Conservation (phyloP, 75 land plant species). For the Selaginella tamariscina region DNA sequence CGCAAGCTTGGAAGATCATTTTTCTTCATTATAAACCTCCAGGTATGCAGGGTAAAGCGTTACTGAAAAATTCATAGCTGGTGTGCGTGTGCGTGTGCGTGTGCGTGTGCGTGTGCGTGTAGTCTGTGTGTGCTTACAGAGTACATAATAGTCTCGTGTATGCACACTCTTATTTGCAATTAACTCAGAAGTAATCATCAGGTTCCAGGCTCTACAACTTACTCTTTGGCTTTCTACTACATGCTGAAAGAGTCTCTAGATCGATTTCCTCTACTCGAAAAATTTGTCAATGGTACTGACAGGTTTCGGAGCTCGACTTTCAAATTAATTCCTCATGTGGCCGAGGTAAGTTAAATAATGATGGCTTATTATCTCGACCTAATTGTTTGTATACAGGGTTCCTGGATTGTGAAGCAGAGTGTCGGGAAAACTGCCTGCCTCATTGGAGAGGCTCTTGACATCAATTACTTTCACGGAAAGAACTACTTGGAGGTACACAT, state of each 20-base stretch:
- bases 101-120: too few relatives aligned
- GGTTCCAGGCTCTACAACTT: slow-evolving; percentile 73
- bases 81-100: too few relatives aligned
- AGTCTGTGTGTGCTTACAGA: neutral
- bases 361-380: too few relatives aligned
- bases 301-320: slow-evolving; percentile 76
- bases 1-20: slow-evolving; percentile 50
- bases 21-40: slow-evolving; percentile 70
- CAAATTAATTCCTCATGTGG: slow-evolving; percentile 88
- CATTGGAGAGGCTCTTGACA: slow-evolving; percentile 70
- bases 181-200: too few relatives aligned
- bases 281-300: slow-evolving; percentile 77
- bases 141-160: neutral
- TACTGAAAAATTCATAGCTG: too few relatives aligned
- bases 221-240: slow-evolving; percentile 70
- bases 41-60: too few relatives aligned
- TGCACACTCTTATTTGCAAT: neutral
- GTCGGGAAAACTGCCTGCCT: slow-evolving; percentile 93
- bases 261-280: slow-evolving; percentile 45
- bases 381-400: slow-evolving; percentile 38
- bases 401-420: slow-evolving; percentile 98
- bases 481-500: slow-evolving; percentile 75
- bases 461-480: slow-evolving; percentile 50
- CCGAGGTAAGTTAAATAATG: slow-evolving; percentile 44
- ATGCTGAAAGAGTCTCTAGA: slow-evolving; percentile 60